Conservation (phyloP, 1,284 basidiomycete species). For the Ustilago shanxiensis region DNA sequence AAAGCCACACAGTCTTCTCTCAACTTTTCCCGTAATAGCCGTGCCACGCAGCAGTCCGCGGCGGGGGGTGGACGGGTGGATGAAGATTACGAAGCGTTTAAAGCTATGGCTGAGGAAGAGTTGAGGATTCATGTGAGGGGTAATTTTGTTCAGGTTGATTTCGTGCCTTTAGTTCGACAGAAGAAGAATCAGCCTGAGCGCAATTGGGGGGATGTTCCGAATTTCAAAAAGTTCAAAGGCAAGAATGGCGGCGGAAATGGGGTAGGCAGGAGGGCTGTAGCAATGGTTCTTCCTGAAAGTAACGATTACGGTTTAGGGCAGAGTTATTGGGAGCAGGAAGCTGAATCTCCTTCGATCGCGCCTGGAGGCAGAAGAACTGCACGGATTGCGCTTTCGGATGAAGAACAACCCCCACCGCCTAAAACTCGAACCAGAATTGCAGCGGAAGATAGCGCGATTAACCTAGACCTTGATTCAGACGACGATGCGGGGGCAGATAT, state of each 20-base stretch:
- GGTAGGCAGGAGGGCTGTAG: constrained; percentile 5
- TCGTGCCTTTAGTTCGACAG: constrained; percentile 53
- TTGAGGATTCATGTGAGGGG: constrained; percentile 52
- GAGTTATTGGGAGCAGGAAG: constrained; percentile 27
- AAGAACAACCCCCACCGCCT: neutral
- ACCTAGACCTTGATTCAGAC: constrained; percentile 32
- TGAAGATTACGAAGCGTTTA: constrained; percentile 56
- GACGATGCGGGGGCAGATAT: constrained; percentile 43
- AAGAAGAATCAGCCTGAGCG: no score
- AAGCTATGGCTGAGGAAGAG: constrained; percentile 54
- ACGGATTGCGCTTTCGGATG: constrained; percentile 8
- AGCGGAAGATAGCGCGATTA: constrained; percentile 17
- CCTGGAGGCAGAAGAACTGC: neutral
- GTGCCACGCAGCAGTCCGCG: neutral
- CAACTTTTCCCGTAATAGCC: neutral
- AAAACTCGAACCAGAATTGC: constrained; percentile 11
- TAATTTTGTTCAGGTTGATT: constrained; percentile 66
- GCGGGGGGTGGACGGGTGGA: constrained; percentile 18
- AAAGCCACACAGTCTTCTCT: neutral
- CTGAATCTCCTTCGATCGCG: constrained; percentile 3
- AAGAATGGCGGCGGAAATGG: constrained; percentile 8
- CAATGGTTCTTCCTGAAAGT: constrained; percentile 37
- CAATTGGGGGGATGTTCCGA: constrained; percentile 20
- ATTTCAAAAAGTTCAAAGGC: constrained; percentile 51
- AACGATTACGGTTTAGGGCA: constrained; percentile 46